Conservation (phyloP, 768 basidiomycete species). For the Hemileccinum impolitum region DNA sequence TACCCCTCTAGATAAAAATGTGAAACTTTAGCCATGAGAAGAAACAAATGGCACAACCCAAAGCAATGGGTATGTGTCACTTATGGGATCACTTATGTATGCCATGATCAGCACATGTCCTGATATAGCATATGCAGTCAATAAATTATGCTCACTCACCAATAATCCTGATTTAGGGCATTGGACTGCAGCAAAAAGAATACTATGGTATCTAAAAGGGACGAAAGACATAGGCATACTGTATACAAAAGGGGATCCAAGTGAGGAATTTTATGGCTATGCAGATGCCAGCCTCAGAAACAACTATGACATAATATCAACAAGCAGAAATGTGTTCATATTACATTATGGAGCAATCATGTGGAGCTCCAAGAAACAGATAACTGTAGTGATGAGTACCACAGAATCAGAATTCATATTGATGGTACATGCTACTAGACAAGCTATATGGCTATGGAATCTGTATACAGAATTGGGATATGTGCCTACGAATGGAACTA, state of each 20-base stretch:
- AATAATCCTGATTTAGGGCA: slow-evolving; percentile 2
- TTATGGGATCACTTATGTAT: slow-evolving; percentile 25
- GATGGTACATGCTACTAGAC: not conserved
- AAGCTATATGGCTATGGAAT: slow-evolving; percentile 21
- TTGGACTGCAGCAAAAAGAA: slow-evolving; percentile 10
- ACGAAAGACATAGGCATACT: not conserved
- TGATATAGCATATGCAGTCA: slow-evolving; percentile 5
- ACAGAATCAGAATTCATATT: slow-evolving; percentile 6
- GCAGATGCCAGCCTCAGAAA: slow-evolving; percentile 28
- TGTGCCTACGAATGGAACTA: slow-evolving; percentile 10
- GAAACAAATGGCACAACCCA: not conserved
- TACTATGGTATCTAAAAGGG: slow-evolving; percentile 15
- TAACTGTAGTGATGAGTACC: not conserved
- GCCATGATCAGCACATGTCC: slow-evolving; percentile 8
- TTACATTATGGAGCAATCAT: slow-evolving; percentile 28
- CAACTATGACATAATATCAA: slow-evolving; percentile 16
- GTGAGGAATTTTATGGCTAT: slow-evolving; percentile 10
- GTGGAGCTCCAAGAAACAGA: slow-evolving; percentile 32
- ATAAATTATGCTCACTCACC: slow-evolving; percentile 11
- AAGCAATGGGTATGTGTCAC: not conserved
- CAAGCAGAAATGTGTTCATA: slow-evolving; percentile 28
- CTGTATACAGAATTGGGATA: slow-evolving; percentile 32
- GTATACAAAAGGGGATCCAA: not conserved
- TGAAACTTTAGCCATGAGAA: not conserved
- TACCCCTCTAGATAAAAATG: not conserved